These are phyloP conservation scores for Chlorencoelia australis DNA, from an alignment of 2,329 filamentous ascomycete species.

Conservation along the genomic window DNA sequence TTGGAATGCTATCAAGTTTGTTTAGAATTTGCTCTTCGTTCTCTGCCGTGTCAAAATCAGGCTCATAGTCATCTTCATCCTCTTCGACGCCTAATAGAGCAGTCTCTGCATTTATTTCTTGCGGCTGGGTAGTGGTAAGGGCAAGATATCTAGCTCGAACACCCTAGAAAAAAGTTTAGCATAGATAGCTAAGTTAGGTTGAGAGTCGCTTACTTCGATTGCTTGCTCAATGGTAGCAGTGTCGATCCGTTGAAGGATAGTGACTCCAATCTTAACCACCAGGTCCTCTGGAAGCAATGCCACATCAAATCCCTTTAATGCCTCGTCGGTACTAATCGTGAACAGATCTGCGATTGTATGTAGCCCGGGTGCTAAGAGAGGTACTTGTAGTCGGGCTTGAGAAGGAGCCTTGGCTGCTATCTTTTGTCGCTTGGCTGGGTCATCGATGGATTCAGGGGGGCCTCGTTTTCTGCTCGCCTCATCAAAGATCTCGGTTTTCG, in stretches of 20 bases:
- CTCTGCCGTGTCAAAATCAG: slow-evolving; percentile 65
- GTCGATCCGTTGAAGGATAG: slow-evolving; percentile 65
- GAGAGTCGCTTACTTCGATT: slow-evolving; percentile 47
- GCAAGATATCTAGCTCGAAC: slow-evolving; percentile 38
- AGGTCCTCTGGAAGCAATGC: slow-evolving; percentile 66
- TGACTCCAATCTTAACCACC: slow-evolving; percentile 72
- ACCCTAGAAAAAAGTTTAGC: slow-evolving; percentile 29
- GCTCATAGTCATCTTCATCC: slow-evolving; percentile 90
- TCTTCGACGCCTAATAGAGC: slow-evolving; percentile 56
- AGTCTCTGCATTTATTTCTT: slow-evolving; percentile 44
- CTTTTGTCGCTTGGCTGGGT: slow-evolving; percentile 73
- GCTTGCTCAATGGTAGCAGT: slow-evolving; percentile 59
- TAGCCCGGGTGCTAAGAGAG: slow-evolving; percentile 63
- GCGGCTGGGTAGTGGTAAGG: slow-evolving; percentile 23
- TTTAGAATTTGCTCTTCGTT: slow-evolving; percentile 69
- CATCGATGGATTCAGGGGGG: slow-evolving; percentile 60
- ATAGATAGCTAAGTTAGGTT: slow-evolving; percentile 1
- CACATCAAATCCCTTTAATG: slow-evolving; percentile 72
- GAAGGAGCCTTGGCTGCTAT: slow-evolving; percentile 41
- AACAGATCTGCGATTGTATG: slow-evolving; percentile 77
- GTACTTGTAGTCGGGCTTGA: slow-evolving; percentile 32
- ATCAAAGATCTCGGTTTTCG: slow-evolving; percentile 68
- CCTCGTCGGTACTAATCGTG: slow-evolving; percentile 68
- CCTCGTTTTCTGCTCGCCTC: slow-evolving; percentile 70
- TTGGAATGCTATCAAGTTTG: slow-evolving; percentile 61